Conservation (phyloP, 2,329 filamentous ascomycete genomes). For the Xylariaceae sp. region DNA sequence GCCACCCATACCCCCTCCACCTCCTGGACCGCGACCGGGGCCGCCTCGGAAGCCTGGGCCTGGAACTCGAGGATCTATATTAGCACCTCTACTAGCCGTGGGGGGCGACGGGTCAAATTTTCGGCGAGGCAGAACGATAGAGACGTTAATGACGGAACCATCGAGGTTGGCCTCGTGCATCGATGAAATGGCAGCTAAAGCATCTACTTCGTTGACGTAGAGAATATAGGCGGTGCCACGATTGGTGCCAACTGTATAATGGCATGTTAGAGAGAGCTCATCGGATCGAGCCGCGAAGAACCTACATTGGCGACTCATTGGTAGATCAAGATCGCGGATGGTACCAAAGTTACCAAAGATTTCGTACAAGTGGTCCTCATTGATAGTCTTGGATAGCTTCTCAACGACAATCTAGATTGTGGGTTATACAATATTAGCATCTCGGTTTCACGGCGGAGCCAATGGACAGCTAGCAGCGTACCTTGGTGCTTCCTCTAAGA, state of each 20-base stretch:
- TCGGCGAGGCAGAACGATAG: constrained; percentile 78
- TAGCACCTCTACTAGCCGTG: constrained; percentile 58
- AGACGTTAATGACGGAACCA: constrained; percentile 76
- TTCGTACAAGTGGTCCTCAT: constrained; percentile 79
- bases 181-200: constrained; percentile 83
- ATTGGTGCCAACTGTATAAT: constrained; percentile 69
- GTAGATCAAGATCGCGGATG: constrained; percentile 83
- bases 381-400: constrained; percentile 92
- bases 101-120: constrained; percentile 80
- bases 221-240: constrained; percentile 91
- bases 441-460: neutral
- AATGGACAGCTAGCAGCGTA: constrained; percentile 6
- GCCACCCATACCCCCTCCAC: constrained; percentile 21
- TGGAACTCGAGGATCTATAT: constrained; percentile 53
- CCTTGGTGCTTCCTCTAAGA: constrained; percentile 33
- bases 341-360: constrained; percentile 87
- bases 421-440: constrained; percentile 3
- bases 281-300: neutral
- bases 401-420: constrained; percentile 79
- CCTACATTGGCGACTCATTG: constrained; percentile 78
- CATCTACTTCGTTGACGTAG: constrained; percentile 70
- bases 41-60: constrained; percentile 34
- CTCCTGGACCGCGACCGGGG: constrained; percentile 32
- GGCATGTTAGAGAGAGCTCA: constrained; percentile 3
- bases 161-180: constrained; percentile 98